Conservation (phyloP, 2,329 filamentous ascomycete genomes). For the Daldinia eschscholtzii region DNA sequence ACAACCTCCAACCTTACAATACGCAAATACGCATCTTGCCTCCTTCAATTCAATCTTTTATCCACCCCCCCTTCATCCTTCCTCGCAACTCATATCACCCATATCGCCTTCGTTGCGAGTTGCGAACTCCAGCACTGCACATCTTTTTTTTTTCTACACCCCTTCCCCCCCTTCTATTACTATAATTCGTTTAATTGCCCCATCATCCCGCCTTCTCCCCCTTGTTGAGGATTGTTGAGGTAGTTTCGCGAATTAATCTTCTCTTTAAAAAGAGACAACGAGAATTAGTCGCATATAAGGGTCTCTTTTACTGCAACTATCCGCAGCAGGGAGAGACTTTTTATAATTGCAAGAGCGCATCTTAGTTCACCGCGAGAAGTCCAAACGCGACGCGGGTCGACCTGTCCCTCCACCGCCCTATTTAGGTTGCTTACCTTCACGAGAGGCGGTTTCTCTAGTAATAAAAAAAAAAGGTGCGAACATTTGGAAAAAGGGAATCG, state of each 20-base stretch:
- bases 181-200: constrained; percentile 13
- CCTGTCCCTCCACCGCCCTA: constrained; percentile 2
- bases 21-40: constrained; percentile 5
- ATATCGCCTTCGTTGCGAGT: constrained; percentile 6
- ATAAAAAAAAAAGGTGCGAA: neutral
- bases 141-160: neutral
- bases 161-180: constrained; percentile 14
- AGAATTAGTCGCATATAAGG: constrained; percentile 7
- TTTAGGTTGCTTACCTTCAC: neutral
- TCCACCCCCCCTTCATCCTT: neutral
- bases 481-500: constrained; percentile 42
- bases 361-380: neutral
- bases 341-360: constrained; percentile 13
- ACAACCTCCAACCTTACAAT: constrained; percentile 26
- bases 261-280: constrained; percentile 11
- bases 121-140: constrained; percentile 1
- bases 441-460: constrained; percentile 14
- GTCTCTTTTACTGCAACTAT: constrained; percentile 23
- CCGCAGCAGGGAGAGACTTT: constrained; percentile 8
- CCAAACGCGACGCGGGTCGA: constrained; percentile 14
- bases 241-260: constrained; percentile 21
- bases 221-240: constrained; percentile 7
- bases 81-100: constrained; percentile 1
- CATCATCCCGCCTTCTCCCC: constrained; percentile 10
- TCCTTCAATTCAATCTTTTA: constrained; percentile 23